Base-by-base conservation (phyloP, 2,329 filamentous ascomycete species). In the Diaporthe eres region DNA sequence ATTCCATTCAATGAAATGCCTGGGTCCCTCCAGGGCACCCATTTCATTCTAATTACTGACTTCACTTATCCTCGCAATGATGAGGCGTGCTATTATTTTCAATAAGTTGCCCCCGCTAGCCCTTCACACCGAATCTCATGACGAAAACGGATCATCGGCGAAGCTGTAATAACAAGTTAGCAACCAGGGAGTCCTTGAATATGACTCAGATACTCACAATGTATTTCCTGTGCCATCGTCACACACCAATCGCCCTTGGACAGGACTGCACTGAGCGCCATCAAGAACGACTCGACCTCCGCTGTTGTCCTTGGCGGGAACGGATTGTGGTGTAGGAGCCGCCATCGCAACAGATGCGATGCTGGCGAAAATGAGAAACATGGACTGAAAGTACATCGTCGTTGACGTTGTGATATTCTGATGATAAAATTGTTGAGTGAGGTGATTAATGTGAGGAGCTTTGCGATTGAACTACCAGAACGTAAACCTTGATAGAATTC, bases 231-330 rank as follows among this genome's bases (percentile, higher is more conserved):
- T 12, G 44, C 63, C 44, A 9, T 67, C 63, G 22, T 67, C 44
- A 7, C 63, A 51, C 13, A 67, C 63, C 31, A 67, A 25, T n/a
- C 44, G 63, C 6, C 44, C 63, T 34, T 67, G 44, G 5, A 67
- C 44, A 7, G 63, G 63, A 8, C 15, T 67, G 44, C 63, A 67
- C 10, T 51, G 28, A n/a, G 44, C 44, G 12, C 63, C 47, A 25
- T 39, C 44, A 17, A 68, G 63, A 5, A 68, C 47, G 13, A 68
- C 31, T 53, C 47, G 28, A 1, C 63, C 47, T 37, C 63, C 31
- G 31, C 28, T 68, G 31, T 68, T 68, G 12, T 53, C 44, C 44
- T 68, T 68, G 12, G 63, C 63, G 5, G 44, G 47, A 39, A 53
- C 28, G 28, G 63, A 68, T 19, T 51, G 47, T 12, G 47, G 63